These are phyloP conservation scores for Calonectria hawksworthii DNA, from an alignment of 2,329 filamentous ascomycete genomes.

Conservation along the genomic window DNA sequence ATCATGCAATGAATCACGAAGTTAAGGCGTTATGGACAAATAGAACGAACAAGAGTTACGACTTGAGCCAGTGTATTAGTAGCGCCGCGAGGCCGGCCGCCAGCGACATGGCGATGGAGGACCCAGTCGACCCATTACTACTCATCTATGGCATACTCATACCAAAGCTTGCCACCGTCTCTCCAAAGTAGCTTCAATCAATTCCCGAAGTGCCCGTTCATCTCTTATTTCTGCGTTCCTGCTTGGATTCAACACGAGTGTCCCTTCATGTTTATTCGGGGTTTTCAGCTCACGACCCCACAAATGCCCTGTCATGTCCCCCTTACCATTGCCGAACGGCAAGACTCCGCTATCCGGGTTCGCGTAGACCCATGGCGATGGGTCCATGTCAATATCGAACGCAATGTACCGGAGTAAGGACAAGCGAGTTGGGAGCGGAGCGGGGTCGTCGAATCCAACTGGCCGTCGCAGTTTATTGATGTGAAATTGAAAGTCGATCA, in stretches of 20 bases:
- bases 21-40: not conserved
- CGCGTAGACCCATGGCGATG: not conserved
- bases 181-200: not conserved
- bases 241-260: not conserved
- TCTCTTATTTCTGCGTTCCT: not conserved
- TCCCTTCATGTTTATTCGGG: no score
- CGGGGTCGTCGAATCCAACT: not conserved
- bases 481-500: constrained; percentile 4
- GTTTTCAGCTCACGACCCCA: no score
- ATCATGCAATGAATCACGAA: not conserved
- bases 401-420: not conserved
- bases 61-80: no score
- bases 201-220: not conserved
- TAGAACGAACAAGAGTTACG: no score
- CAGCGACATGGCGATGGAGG: not conserved
- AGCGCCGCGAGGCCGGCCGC: no score
- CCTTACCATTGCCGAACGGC: not conserved
- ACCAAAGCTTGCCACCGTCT: not conserved
- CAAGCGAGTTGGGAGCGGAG: not conserved
- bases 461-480: not conserved
- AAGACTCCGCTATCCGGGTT: not conserved
- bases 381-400: not conserved
- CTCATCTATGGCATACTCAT: not conserved
- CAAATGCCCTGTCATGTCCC: no score
- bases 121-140: no score